Conservation (phyloP, 441 rosid genomes). For the Euphorbia schlechtendalii region DNA sequence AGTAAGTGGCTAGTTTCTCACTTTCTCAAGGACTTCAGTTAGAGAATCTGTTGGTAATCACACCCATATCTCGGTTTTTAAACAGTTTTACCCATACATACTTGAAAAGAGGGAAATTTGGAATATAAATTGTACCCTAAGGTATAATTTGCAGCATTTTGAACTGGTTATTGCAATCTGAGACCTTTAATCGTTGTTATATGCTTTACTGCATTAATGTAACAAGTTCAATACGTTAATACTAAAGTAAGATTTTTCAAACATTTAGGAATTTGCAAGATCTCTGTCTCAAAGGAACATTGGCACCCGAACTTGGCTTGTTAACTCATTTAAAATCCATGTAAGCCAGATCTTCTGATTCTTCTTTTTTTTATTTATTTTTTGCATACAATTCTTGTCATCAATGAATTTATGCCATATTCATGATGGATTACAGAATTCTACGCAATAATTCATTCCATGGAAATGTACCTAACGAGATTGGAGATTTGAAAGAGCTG, state of each 20-base stretch:
- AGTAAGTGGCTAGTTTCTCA: too few relatives aligned
- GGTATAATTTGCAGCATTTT: too few relatives aligned
- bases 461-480: constrained; percentile 67
- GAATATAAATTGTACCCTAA: too few relatives aligned
- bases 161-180: too few relatives aligned
- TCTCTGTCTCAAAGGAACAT: constrained; percentile 63
- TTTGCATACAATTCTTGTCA: not conserved
- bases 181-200: not conserved
- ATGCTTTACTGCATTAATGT: constrained; percentile 2
- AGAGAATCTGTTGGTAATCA: too few relatives aligned
- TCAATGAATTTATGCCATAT: constrained; percentile 1
- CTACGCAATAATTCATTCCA: constrained; percentile 77
- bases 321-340: constrained; percentile 55
- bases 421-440: constrained; percentile 32
- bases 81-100: too few relatives aligned
- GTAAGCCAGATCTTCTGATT: constrained; percentile 34
- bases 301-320: constrained; percentile 63
- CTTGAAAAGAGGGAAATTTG: too few relatives aligned
- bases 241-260: constrained; percentile 4
- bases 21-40: too few relatives aligned
- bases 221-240: too few relatives aligned
- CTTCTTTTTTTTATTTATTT: not conserved
- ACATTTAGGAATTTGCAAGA: constrained; percentile 55
- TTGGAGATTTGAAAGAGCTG: constrained; percentile 58
- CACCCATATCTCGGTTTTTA: too few relatives aligned